phyloP scores from a whole-genome alignment of 257 asterid genomes.

The Rehmannia glutinosa region DNA sequence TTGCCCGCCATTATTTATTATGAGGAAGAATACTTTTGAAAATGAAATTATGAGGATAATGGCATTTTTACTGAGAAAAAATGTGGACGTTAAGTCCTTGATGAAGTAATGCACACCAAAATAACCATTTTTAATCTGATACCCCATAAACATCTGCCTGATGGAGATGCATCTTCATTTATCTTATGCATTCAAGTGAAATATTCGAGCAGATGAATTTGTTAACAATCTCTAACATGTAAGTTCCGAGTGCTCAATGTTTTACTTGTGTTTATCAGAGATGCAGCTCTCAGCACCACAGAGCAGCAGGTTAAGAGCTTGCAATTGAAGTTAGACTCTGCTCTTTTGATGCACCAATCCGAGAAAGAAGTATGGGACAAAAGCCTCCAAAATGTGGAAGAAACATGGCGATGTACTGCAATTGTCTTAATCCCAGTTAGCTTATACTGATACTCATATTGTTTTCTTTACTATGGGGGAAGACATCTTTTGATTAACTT shows the following conservation, averaged over 20 bases:
- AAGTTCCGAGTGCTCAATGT: slow-evolving; percentile 15
- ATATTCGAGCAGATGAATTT: slow-evolving; percentile 1
- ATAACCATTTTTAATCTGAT: background rate
- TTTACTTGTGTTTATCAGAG: slow-evolving; percentile 53
- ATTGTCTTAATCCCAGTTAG: slow-evolving; percentile 17
- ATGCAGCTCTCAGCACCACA: slow-evolving; percentile 55
- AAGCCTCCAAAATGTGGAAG: slow-evolving; percentile 83
- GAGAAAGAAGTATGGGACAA: slow-evolving; percentile 84
- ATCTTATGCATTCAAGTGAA: background rate
- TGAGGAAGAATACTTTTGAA: background rate
- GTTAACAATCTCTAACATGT: background rate
- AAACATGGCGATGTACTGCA: slow-evolving; percentile 82
- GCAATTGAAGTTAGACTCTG: slow-evolving; percentile 68
- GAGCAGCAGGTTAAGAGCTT: slow-evolving; percentile 64
- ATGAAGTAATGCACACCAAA: background rate
- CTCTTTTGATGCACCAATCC: slow-evolving; percentile 63
- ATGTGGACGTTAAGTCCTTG: background rate
- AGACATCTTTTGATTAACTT: slow-evolving; percentile 14
- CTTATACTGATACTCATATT: slow-evolving; percentile 5
- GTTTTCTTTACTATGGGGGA: background rate
- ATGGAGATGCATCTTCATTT: background rate
- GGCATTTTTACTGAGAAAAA: background rate
- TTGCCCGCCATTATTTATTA: background rate
- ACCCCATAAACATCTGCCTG: background rate
- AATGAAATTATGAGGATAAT: slow-evolving; percentile 8